These are phyloP conservation scores for Diaporthe eres DNA, from an alignment of 2,329 filamentous ascomycete genomes.

Conservation along the genomic window DNA sequence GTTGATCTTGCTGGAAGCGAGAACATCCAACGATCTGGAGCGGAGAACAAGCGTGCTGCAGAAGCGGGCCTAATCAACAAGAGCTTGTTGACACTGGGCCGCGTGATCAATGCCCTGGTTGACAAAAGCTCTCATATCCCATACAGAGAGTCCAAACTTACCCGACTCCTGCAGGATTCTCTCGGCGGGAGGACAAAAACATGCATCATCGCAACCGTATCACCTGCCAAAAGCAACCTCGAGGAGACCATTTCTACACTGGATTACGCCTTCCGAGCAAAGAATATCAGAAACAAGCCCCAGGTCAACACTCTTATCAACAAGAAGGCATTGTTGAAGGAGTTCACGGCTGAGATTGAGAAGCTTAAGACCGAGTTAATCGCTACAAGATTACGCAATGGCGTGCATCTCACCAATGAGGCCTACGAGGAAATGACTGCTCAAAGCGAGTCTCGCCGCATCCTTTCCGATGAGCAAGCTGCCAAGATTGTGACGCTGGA, in stretches of 20 bases:
- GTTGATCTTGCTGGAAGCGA: slow-evolving; percentile 98
- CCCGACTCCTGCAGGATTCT: slow-evolving; percentile 94
- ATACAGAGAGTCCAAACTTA: slow-evolving; percentile 94
- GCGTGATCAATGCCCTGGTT: slow-evolving; percentile 97
- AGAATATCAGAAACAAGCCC: slow-evolving; percentile 98
- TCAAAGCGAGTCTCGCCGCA: slow-evolving; percentile 91
- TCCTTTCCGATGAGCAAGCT: slow-evolving; percentile 91
- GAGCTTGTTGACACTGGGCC: slow-evolving; percentile 91
- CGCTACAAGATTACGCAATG: slow-evolving; percentile 91
- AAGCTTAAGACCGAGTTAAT: slow-evolving; percentile 95
- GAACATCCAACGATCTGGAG: slow-evolving; percentile 96
- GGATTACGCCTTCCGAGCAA: slow-evolving; percentile 97
- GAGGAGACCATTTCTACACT: slow-evolving; percentile 99
- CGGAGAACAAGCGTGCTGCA: slow-evolving; percentile 96
- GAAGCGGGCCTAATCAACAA: slow-evolving; percentile 99
- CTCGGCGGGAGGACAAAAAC: slow-evolving; percentile 96
- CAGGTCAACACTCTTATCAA: slow-evolving; percentile 93
- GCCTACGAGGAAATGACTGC: slow-evolving; percentile 92
- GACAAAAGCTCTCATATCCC: slow-evolving; percentile 93
- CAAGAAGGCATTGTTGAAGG: slow-evolving; percentile 91
- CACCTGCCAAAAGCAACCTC: slow-evolving; percentile 92
- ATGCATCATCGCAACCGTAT: slow-evolving; percentile 97
- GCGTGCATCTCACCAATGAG: slow-evolving; percentile 92
- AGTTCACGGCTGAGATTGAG: slow-evolving; percentile 94
- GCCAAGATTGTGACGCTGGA: slow-evolving; percentile 96